phyloP scores from a whole-genome alignment of 345 rosid species.

The Firmiana major region DNA sequence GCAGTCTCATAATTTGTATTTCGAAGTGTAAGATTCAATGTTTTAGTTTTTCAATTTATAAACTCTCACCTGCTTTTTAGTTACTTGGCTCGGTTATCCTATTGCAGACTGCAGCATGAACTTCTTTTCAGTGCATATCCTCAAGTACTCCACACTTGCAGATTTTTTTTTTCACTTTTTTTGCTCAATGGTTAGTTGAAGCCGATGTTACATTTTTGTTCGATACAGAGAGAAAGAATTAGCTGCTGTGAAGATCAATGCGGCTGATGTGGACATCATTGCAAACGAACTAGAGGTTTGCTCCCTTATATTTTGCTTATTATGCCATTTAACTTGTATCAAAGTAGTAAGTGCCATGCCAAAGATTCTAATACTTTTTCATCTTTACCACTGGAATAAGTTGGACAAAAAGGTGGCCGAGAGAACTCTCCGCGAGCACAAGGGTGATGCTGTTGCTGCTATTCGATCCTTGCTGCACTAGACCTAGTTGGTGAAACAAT shows the following conservation, averaged over 20 bases:
- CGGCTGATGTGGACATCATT: conserved; percentile 84
- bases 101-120: background rate
- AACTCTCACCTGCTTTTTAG: background rate
- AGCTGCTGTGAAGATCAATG: conserved; percentile 94
- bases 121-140: background rate
- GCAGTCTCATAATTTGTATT: background rate
- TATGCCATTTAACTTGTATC: background rate
- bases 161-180: background rate
- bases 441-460: conserved; percentile 95
- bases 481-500: background rate
- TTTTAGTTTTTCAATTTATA: background rate
- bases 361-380: conserved; percentile 12
- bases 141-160: background rate
- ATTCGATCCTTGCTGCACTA: conserved; percentile 67
- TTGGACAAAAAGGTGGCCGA: conserved; percentile 88
- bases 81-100: background rate
- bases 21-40: background rate
- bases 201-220: background rate
- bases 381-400: conserved; percentile 32
- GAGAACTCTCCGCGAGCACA: conserved; percentile 90
- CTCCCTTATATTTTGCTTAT: background rate
- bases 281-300: conserved; percentile 90
- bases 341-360: background rate
- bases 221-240: conserved; percentile 79
- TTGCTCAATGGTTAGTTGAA: background rate